A percentile compares a stretch with the other conserved stretches of the same genome.
Conservation (phyloP, 192 early-diverging fungal genomes). For the Backusella australiensis region DNA sequence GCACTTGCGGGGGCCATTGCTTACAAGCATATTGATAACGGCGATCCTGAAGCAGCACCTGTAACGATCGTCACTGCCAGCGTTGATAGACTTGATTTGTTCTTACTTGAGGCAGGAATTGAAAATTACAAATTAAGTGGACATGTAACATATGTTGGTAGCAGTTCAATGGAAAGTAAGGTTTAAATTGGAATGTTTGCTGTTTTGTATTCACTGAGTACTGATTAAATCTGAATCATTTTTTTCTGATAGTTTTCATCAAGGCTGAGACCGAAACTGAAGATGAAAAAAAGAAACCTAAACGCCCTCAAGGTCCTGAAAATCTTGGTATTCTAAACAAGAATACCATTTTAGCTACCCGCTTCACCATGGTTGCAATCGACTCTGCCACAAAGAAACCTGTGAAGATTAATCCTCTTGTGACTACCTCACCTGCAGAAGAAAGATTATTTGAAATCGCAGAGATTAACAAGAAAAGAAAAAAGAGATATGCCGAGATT, state of each 20-base stretch:
- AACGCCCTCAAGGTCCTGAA: not conserved
- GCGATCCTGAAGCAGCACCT: slow-evolving; percentile 39
- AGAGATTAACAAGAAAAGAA: slow-evolving; percentile 55
- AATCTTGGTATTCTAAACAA: slow-evolving; percentile 14
- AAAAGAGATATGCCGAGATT: slow-evolving; percentile 36
- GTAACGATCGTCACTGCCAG: slow-evolving; percentile 86
- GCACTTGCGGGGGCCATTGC: slow-evolving; percentile 80
- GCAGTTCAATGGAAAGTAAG: slow-evolving; percentile 87
- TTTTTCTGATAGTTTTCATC: slow-evolving; percentile 44
- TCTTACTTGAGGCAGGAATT: slow-evolving; percentile 51
- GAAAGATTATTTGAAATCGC: slow-evolving; percentile 69
- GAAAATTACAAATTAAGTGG: slow-evolving; percentile 81
- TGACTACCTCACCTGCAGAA: slow-evolving; percentile 71
- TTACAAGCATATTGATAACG: slow-evolving; percentile 70
- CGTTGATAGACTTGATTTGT: slow-evolving; percentile 85
- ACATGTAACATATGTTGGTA: slow-evolving; percentile 85
- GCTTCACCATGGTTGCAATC: slow-evolving; percentile 90
- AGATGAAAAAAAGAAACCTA: not conserved
- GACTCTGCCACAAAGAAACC: slow-evolving; percentile 71
- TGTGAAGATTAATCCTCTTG: slow-evolving; percentile 73
- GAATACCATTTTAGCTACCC: slow-evolving; percentile 67
- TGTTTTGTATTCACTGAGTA: not conserved
- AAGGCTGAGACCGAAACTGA: slow-evolving; percentile 56
- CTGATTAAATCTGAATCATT: not conserved
- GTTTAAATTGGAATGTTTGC: not conserved